A percentile compares a stretch with the other conserved stretches of the same genome.
These are phyloP conservation scores for Skeletonema tropicum DNA, from an alignment of 108 stramenopile species.

Conservation along the genomic window DNA sequence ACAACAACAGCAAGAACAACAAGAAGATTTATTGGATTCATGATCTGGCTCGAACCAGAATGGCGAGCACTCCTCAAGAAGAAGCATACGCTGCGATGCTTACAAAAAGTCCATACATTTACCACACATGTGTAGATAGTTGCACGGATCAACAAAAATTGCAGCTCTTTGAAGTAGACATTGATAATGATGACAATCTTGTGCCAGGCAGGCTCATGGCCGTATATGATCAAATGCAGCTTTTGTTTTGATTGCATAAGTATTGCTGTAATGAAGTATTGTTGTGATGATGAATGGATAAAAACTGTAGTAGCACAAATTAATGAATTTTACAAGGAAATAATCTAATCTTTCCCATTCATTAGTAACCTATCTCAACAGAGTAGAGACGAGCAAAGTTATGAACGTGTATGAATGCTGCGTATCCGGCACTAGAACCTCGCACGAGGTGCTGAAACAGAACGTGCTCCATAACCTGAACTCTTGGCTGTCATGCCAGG, in stretches of 20 bases:
- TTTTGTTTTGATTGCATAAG: not conserved
- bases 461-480: slow-evolving; percentile 19
- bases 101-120: not conserved
- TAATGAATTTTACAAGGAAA: slow-evolving; percentile 7
- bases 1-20: too few relatives aligned
- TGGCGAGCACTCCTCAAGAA: not conserved
- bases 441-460: slow-evolving; percentile 36
- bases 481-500: slow-evolving; percentile 3
- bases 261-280: not conserved
- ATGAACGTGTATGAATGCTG: not conserved
- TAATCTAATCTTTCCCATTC: not conserved
- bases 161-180: not conserved
- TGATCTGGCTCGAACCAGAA: not conserved
- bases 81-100: not conserved
- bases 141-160: not conserved
- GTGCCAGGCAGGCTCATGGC: not conserved
- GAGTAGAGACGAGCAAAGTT: not conserved
- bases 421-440: slow-evolving; percentile 14
- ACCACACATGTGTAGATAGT: not conserved
- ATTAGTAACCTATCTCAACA: slow-evolving; percentile 5
- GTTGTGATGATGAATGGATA: not conserved
- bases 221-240: not conserved
- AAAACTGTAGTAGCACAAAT: not conserved
- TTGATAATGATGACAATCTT: not conserved
- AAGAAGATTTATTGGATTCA: not conserved